Evolutionary conservation across 306 rosid genomes (phyloP), one percentile per base, ranked within the genome.

Genomic region (Quercus wislizeni): DNA sequence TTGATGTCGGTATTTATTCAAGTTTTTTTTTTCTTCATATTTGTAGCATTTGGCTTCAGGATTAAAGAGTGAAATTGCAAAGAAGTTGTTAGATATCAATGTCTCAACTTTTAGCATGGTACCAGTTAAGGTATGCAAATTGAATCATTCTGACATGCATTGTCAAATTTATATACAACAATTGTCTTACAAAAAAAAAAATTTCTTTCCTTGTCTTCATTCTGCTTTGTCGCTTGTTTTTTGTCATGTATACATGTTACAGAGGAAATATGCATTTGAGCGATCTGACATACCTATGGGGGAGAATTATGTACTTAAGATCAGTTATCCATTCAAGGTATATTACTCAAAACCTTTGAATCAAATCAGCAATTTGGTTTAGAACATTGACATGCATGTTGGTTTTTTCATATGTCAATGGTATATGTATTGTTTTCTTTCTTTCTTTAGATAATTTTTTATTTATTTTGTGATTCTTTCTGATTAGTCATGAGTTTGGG

Each of bases 211-310:
- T 38, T 67, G 69, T 43, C 62, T 67, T 35, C 41, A 20, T 77
- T 75, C 71, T 58, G 30, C 38, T 73, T 76, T 73, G 65, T 54
- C 71, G 71, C 77, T 86, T 28, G 28, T 76, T 74, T 4, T 59
- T 43, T 69, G 33, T 69, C 71, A 14, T 76, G 23, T 74, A 27
- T 30, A 62, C 14, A 55, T 76, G 55, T 83, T 64, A 67, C 91
- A 95, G 99, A 95, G 98, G 87, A 95, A 85, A 52, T 93, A 93
- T 78, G 97, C 97, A 83, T 95, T 93, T 90, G 98, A 91, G 71
- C 89, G 92, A 68, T 78, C 83, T 75, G 99, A 95, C 83, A 83
- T 93, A 83, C 94, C 97, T 54, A 17, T 82, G 13, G 99, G 99
- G 70, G 98, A 95, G 73, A 91, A 82, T 81, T 91, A 90, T 76